Conservation (phyloP, 306 rosid species). For the Hylodesmum podocarpum region DNA sequence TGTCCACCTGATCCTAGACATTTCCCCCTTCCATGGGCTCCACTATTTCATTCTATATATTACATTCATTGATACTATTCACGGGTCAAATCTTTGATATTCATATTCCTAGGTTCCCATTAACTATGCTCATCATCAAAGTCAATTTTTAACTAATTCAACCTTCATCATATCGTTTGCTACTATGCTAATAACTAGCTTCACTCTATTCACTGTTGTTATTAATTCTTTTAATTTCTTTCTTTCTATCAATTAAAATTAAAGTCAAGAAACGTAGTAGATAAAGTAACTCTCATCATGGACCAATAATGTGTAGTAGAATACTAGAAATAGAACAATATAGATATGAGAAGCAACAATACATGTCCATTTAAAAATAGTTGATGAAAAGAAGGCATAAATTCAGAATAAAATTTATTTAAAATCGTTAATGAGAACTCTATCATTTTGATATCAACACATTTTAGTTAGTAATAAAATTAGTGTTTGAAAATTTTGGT, state of each 20-base stretch:
- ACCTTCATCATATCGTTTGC: background rate
- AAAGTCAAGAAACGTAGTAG: background rate
- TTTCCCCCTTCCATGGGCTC: conserved; percentile 66
- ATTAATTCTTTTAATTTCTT: background rate
- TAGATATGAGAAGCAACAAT: background rate
- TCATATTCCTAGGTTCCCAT: conserved; percentile 6
- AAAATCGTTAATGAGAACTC: background rate
- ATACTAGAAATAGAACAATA: background rate
- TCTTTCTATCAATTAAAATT: background rate
- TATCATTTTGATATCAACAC: background rate
- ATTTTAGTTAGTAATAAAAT: background rate
- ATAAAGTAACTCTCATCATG: background rate
- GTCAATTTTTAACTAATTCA: conserved; percentile 23
- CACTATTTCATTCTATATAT: conserved; percentile 25
- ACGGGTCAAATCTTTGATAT: conserved; percentile 8
- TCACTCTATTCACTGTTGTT: background rate
- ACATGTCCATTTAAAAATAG: too few relatives aligned
- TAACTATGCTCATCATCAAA: conserved; percentile 19
- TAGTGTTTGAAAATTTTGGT: background rate
- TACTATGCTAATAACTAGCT: background rate
- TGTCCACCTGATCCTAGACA: conserved; percentile 81
- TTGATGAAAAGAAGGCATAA: too few relatives aligned
- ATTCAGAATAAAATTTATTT: too few relatives aligned
- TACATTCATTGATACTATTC: conserved; percentile 17
- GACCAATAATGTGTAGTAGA: background rate